Base-by-base conservation (phyloP, 768 basidiomycete genomes). In the Agaricus sinodeliciosus region DNA sequence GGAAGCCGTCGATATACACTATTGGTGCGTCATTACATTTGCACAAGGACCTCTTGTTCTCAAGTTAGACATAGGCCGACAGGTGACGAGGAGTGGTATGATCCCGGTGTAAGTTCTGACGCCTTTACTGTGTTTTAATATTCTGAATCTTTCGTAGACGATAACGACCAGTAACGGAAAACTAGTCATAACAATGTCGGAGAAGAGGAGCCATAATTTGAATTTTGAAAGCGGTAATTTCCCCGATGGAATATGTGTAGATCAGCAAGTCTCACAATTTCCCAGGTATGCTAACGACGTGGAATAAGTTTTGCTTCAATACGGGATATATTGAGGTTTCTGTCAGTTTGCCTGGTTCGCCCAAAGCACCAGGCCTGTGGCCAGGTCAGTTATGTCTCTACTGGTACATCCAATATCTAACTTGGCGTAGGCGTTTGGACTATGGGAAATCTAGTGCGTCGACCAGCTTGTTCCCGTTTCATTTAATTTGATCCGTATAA, bases 291-390 rank as follows among this genome's bases (percentile, higher is more conserved):
- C 52, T 94, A 7, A 82, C 85, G 58, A 77, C 84, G 9, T 94
- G 93, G 91, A 94, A 94, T 69, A 89, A 94, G 68, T 67, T 94
- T 51, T 95, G 92, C 70, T 94, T 93, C 70, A 92, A 84, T 8
- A 90, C 89, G 0, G 90, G 90, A 3, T 92, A 92, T 63, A 72
- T 94, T 55, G 94, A 94, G 68, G 78, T 84, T 8, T 76, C 72
- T 9, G 59, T 90, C 19, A 88, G 84, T 62, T 63, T 89, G 59
- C 87, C 88, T 13, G 87, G 87, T 2, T 65, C 70, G 9, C 68
- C 77, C 0, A 55, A 62, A 40, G 72, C 74, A 9, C 78, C 84
- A 12, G 90, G 90, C 12, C 74, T 88, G 54, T 94, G 91, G 93
- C 92, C 94, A 50, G 90, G 70, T 53, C 25, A 27, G 57, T 56